Evolutionary conservation across 352 stramenopile genomes (phyloP).

Genomic region (Pythium chondricola): DNA sequence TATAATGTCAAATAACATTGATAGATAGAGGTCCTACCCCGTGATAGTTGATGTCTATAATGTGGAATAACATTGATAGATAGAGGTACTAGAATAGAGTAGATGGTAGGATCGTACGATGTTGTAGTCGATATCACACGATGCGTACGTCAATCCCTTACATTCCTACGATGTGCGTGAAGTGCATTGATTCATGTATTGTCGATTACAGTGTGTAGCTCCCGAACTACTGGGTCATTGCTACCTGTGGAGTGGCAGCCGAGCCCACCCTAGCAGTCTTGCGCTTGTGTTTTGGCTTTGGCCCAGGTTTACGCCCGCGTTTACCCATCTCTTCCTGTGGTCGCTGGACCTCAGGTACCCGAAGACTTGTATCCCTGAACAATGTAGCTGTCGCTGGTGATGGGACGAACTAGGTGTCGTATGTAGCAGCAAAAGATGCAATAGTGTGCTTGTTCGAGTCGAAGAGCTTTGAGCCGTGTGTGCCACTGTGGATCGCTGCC

Average conservation of each 20-base stretch:
- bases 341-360: neutral
- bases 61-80: too few relatives aligned
- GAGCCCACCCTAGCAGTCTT: neutral
- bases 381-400: neutral
- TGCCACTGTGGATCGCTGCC: neutral
- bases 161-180: neutral
- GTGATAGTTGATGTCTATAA: too few relatives aligned
- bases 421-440: neutral
- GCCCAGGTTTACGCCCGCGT: neutral
- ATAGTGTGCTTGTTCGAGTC: neutral
- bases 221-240: neutral
- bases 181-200: neutral
- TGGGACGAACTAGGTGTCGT: neutral
- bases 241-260: neutral
- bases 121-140: too few relatives aligned
- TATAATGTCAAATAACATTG: too few relatives aligned
- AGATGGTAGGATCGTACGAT: too few relatives aligned
- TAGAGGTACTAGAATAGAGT: too few relatives aligned
- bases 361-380: neutral
- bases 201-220: neutral
- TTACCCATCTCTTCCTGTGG: neutral
- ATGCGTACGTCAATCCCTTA: too few relatives aligned
- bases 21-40: too few relatives aligned
- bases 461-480: neutral
- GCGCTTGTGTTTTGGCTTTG: conserved; percentile 1